Percentiles rank a stretch among this genome's conserved stretches.
These are phyloP conservation scores for Agastache rugosa DNA, from an alignment of 257 asterid species.

Conservation along the genomic window DNA sequence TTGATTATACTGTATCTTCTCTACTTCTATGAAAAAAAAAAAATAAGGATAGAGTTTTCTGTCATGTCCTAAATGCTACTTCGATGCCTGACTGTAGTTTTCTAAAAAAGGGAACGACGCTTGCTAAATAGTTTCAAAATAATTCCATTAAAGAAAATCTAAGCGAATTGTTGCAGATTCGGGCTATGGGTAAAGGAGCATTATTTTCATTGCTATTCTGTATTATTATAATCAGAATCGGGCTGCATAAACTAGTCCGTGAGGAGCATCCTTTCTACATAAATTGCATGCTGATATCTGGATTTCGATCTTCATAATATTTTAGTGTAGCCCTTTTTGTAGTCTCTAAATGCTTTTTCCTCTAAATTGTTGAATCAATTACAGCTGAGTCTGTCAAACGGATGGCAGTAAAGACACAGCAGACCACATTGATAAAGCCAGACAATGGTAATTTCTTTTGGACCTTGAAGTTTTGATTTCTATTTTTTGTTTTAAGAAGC, in stretches of 20 bases:
- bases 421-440: conserved; percentile 35
- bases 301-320: conserved; percentile 2
- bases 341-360: not conserved
- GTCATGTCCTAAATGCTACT: not conserved
- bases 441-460: conserved; percentile 51
- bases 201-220: not conserved
- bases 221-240: not conserved
- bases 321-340: not conserved
- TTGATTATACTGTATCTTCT: conserved; percentile 14
- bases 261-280: conserved; percentile 4
- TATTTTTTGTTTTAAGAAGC: not conserved
- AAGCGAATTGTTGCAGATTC: not conserved
- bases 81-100: not conserved
- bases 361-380: conserved; percentile 32
- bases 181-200: not conserved
- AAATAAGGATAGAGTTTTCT: not conserved
- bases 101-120: not conserved
- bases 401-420: conserved; percentile 51
- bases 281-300: conserved; percentile 13
- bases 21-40: not conserved
- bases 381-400: conserved; percentile 63
- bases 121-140: not conserved
- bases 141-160: too few species aligned
- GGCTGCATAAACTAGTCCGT: not conserved
- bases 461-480: not conserved